A percentile compares a stretch with the other conserved stretches of the same genome.
These are phyloP conservation scores for Penicillium rolfsii DNA, from an alignment of 2,329 filamentous ascomycete genomes.

Conservation along the genomic window DNA sequence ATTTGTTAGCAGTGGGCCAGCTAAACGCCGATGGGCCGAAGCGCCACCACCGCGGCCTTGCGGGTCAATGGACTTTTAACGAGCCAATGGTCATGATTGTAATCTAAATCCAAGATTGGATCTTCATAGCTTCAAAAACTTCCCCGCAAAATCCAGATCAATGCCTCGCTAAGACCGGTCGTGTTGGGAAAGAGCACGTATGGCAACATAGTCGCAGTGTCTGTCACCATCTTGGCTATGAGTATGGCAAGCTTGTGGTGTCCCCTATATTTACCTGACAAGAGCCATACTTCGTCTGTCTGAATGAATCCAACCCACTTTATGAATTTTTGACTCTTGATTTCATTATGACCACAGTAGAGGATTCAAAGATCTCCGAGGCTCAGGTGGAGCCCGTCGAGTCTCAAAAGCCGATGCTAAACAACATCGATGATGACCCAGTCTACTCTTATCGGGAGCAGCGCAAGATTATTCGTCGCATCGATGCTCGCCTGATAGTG, in stretches of 20 bases:
- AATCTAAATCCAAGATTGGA: neutral
- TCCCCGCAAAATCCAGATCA: conserved; percentile 11
- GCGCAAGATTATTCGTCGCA: conserved; percentile 21
- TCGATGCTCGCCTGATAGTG: conserved; percentile 25
- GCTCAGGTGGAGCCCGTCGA: conserved; percentile 9
- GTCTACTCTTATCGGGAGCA: conserved; percentile 18
- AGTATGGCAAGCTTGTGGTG: neutral
- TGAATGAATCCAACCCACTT: neutral
- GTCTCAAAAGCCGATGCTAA: conserved; percentile 9
- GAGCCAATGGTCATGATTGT: neutral
- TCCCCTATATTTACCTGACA: neutral
- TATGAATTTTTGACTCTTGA: neutral
- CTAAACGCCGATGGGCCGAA: conserved; percentile 13
- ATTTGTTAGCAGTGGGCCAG: neutral
- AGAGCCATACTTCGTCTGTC: neutral
- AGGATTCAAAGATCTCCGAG: neutral
- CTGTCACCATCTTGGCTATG: conserved; percentile 11
- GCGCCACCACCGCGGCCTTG: neutral
- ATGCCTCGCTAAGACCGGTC: neutral
- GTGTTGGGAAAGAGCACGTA: neutral
- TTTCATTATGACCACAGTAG: neutral
- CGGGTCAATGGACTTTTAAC: neutral
- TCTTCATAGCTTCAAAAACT: neutral
- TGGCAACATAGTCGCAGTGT: conserved; percentile 13
- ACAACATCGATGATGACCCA: conserved; percentile 14